Conservation (phyloP, 257 asterid genomes). For the Agastache rugosa region DNA sequence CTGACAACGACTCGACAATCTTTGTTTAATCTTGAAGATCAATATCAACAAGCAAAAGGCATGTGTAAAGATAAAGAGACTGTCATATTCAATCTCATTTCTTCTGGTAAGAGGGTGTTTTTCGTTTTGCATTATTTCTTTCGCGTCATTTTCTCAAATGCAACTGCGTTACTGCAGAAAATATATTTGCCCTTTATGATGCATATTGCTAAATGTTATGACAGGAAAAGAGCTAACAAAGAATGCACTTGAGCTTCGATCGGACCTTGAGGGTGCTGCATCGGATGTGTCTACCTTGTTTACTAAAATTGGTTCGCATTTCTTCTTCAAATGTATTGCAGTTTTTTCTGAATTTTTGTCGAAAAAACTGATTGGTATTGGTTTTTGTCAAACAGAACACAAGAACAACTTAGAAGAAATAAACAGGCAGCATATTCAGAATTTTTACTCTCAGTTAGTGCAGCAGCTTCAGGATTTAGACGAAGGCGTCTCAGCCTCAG, state of each 20-base stretch:
- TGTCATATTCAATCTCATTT: conserved; percentile 42
- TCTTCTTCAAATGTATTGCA: neutral
- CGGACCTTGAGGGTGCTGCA: conserved; percentile 54
- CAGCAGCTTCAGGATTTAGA: conserved; percentile 54
- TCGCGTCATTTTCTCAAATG: neutral
- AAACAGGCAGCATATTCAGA: conserved; percentile 45
- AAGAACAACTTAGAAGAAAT: conserved; percentile 51
- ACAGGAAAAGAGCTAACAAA: conserved; percentile 49
- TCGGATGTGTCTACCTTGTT: conserved; percentile 47
- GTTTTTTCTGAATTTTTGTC: neutral
- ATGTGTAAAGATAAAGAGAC: conserved; percentile 49
- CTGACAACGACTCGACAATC: conserved; percentile 47
- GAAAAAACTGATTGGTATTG: neutral
- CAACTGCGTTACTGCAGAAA: neutral
- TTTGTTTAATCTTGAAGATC: conserved; percentile 49
- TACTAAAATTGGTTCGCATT: conserved; percentile 44
- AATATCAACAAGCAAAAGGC: conserved; percentile 42
- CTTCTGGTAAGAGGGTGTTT: conserved; percentile 41
- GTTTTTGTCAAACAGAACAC: conserved; percentile 44
- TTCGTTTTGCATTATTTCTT: conserved; percentile 1
- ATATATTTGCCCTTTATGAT: neutral
- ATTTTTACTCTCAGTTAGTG: conserved; percentile 47
- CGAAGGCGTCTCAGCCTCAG: conserved; percentile 46
- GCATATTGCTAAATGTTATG: neutral
- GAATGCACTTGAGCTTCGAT: conserved; percentile 56